phyloP scores from a whole-genome alignment of 164 flowering plant genomes.

The Hamamelis virginiana region DNA sequence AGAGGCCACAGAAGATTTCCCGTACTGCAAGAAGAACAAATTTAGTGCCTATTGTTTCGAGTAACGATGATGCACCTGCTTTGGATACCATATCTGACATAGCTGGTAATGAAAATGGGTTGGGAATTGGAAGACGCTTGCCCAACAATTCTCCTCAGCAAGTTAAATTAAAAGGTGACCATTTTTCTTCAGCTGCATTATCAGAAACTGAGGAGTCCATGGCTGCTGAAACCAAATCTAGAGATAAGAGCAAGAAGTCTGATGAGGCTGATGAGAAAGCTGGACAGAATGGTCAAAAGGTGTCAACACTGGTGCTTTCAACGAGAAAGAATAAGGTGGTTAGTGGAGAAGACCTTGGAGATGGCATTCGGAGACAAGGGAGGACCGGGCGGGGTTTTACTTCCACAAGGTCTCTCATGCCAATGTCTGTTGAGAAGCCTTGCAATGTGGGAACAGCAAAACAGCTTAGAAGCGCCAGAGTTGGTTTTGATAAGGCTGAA shows the following conservation, averaged over 20 bases:
- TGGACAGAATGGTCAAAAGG: slow-evolving; percentile 55
- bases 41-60: slow-evolving; percentile 56
- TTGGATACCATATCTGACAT: slow-evolving; percentile 47
- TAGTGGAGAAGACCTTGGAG: slow-evolving; percentile 62
- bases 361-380: slow-evolving; percentile 75
- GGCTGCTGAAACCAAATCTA: slow-evolving; percentile 58
- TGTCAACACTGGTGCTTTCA: slow-evolving; percentile 40
- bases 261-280: slow-evolving; percentile 64
- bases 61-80: slow-evolving; percentile 54
- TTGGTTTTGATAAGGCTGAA: slow-evolving; percentile 64
- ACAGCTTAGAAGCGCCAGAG: slow-evolving; percentile 73
- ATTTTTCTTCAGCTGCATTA: slow-evolving; percentile 53
- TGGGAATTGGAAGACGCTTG: slow-evolving; percentile 44
- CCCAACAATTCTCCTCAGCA: slow-evolving; percentile 55
- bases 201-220: slow-evolving; percentile 94
- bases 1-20: slow-evolving; percentile 77
- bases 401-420: slow-evolving; percentile 53
- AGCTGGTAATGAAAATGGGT: slow-evolving; percentile 45
- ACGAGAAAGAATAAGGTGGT: slow-evolving; percentile 70
- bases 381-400: slow-evolving; percentile 64
- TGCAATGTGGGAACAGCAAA: slow-evolving; percentile 63
- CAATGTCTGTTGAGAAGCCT: slow-evolving; percentile 53
- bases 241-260: slow-evolving; percentile 54
- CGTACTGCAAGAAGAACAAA: slow-evolving; percentile 79
- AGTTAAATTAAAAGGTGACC: slow-evolving; percentile 56